Base-by-base conservation (phyloP, 306 rosid species). In the Vigna radiata region DNA sequence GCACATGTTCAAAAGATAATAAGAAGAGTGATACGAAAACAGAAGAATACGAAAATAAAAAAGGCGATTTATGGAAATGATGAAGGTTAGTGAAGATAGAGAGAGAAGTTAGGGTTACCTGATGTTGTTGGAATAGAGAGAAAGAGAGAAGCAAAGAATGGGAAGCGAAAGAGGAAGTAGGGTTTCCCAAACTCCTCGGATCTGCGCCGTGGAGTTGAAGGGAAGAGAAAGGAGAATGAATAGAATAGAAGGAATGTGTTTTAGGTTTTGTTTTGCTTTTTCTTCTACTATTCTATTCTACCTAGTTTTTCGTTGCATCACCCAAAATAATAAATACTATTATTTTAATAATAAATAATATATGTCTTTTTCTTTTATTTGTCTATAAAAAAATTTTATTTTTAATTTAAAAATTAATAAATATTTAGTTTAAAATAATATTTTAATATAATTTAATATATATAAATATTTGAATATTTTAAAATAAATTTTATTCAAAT, bases 161-260 rank as follows among this genome's bases (percentile, higher is more conserved):
- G 2, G 15, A 43, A 18, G 54, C 3, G 7, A 65, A 64, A 33
- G 59, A 79, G 53, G 72, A 64, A 80, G 76, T 76, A 89, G 90
- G 89, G 89, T 91, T 91, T 87, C 80, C 86, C 86, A 86, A 88
- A 90, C 97, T 87, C 96, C 97, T 91, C 94, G 92, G 94, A 94
- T 94, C 90, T 88, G 91, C 92, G 94, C 97, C 96, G 97, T 81
- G 96, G 96, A 91, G 97, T 91, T 83, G 88, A 82, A 85, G 75
- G 87, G 81, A 55, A 71, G 82, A 12, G 49, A 44, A 44, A 3
- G 9, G 49, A 44, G 16, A 17, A 54, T 37, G 16, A 17, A 54
- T 37, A 47, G 58, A 59, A 31, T 43, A 9, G 15, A 15, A 27
- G 12, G n/a, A 17, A n/a, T 14, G 29, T 41, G 46, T 8, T 41